Conservation (phyloP, 2,329 filamentous ascomycete genomes). For the Tolypocladium ovalisporum region DNA sequence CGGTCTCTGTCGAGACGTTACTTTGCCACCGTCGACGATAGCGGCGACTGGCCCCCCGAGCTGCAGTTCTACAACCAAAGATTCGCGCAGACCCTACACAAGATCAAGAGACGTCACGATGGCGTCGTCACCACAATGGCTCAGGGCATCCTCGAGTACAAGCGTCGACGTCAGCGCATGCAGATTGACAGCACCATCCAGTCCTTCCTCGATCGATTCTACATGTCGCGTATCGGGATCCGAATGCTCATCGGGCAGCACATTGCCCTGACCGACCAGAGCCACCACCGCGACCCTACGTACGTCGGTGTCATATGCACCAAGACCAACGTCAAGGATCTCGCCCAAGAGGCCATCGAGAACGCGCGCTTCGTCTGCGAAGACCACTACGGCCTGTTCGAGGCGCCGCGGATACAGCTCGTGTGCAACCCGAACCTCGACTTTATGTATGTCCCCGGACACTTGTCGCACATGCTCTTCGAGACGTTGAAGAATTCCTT, state of each 20-base stretch:
- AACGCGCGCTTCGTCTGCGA: slow-evolving; percentile 99
- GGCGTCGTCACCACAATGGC: slow-evolving; percentile 96
- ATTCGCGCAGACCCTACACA: slow-evolving; percentile 80
- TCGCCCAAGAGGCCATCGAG: slow-evolving; percentile 94
- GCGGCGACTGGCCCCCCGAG: slow-evolving; percentile 84
- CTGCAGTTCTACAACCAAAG: slow-evolving; percentile 87
- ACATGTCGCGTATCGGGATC: slow-evolving; percentile 99
- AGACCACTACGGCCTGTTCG: slow-evolving; percentile 95
- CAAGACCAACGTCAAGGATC: slow-evolving; percentile 89
- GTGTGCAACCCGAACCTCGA: slow-evolving; percentile 89
- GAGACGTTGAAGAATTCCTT: slow-evolving; percentile 98
- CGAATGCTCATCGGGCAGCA: slow-evolving; percentile 99
- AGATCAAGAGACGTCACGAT: slow-evolving; percentile 93
- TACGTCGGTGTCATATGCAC: slow-evolving; percentile 99
- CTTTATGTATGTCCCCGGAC: slow-evolving; percentile 99
- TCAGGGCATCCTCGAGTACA: slow-evolving; percentile 96
- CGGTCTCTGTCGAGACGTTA: slow-evolving; percentile 52
- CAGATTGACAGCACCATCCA: slow-evolving; percentile 98
- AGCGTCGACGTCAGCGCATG: slow-evolving; percentile 90
- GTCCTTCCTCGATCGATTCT: slow-evolving; percentile 95
- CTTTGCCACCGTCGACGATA: slow-evolving; percentile 85
- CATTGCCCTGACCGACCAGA: slow-evolving; percentile 91
- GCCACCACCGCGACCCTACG: slow-evolving; percentile 75
- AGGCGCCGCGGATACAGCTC: slow-evolving; percentile 91
- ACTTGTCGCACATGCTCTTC: slow-evolving; percentile 98